Percentiles rank a stretch among this genome's conserved stretches.
Conservation (phyloP, 164 flowering plant genomes). For the Sextonia rubra region DNA sequence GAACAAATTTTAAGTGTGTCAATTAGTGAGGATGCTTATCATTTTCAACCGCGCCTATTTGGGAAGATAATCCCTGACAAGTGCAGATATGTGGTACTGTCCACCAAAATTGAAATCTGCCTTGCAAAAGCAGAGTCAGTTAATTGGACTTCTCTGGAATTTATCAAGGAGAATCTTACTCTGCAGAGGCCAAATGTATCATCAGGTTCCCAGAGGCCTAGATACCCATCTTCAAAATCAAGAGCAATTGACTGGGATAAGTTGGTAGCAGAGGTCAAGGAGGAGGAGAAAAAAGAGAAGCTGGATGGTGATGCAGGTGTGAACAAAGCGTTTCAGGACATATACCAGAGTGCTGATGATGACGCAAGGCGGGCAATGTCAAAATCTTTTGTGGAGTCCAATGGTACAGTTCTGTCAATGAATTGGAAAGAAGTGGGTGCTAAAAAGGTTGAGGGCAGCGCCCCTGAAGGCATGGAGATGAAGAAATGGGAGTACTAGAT, state of each 20-base stretch:
- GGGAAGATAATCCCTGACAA: slow-evolving; percentile 81
- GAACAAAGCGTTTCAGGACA: slow-evolving; percentile 84
- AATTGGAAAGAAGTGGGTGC: slow-evolving; percentile 96
- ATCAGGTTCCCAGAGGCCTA: slow-evolving; percentile 38
- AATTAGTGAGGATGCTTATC: slow-evolving; percentile 64
- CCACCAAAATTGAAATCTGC: slow-evolving; percentile 87
- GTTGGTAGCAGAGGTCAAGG: slow-evolving; percentile 88
- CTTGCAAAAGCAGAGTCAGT: slow-evolving; percentile 78
- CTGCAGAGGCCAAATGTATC: slow-evolving; percentile 32
- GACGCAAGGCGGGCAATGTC: slow-evolving; percentile 89
- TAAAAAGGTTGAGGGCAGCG: slow-evolving; percentile 79
- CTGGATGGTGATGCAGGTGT: slow-evolving; percentile 96
- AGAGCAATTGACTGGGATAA: slow-evolving; percentile 79
- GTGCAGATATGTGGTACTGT: slow-evolving; percentile 65
- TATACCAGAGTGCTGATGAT: slow-evolving; percentile 84
- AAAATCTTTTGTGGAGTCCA: slow-evolving; percentile 95
- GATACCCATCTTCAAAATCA: slow-evolving; percentile 66
- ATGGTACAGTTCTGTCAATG: slow-evolving; percentile 92
- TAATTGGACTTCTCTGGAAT: slow-evolving; percentile 83
- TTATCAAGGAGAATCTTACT: slow-evolving; percentile 35
- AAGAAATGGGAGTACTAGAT: slow-evolving; percentile 73
- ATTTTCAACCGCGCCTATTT: slow-evolving; percentile 80
- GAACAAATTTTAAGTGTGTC: slow-evolving; percentile 89
- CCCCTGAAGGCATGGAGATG: slow-evolving; percentile 96
- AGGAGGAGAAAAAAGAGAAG: slow-evolving; percentile 97